Conservation (phyloP, 306 rosid genomes). For the Dalbergia cultrata region DNA sequence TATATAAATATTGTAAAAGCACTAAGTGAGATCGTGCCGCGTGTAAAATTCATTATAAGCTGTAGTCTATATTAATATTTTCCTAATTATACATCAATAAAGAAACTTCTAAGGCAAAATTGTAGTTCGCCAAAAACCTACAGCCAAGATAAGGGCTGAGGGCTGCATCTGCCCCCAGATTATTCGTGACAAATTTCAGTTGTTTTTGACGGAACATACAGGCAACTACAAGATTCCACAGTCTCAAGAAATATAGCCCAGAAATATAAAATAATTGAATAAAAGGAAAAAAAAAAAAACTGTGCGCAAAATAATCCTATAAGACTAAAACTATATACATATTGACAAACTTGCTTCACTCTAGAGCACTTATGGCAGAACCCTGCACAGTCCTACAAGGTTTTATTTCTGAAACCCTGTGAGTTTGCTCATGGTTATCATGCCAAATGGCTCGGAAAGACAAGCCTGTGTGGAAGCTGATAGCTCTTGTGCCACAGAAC, state of each 20-base stretch:
- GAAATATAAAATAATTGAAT: not conserved
- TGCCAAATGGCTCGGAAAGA: conserved; percentile 50
- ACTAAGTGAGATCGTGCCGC: no score
- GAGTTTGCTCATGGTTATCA: conserved; percentile 50
- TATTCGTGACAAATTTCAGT: not conserved
- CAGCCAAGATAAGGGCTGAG: not conserved
- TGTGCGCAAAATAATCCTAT: not conserved
- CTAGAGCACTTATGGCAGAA: not conserved
- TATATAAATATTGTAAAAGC: no score
- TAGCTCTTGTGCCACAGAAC: conserved; percentile 69
- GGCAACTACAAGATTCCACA: not conserved
- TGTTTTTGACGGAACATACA: not conserved
- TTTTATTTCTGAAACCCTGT: conserved; percentile 46
- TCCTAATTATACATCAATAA: not conserved
- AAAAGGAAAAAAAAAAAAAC: not conserved
- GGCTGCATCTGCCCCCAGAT: not conserved
- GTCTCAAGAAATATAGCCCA: not conserved
- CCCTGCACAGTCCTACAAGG: not conserved
- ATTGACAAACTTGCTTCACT: not conserved
- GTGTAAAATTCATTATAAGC: no score
- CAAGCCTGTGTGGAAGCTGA: conserved; percentile 47
- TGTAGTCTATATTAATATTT: no score
- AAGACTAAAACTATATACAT: not conserved
- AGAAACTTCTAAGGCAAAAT: not conserved
- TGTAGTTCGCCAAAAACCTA: not conserved